Evolutionary conservation across 2,329 filamentous ascomycete genomes (phyloP).

Genomic region (Sporothrix globosa): DNA sequence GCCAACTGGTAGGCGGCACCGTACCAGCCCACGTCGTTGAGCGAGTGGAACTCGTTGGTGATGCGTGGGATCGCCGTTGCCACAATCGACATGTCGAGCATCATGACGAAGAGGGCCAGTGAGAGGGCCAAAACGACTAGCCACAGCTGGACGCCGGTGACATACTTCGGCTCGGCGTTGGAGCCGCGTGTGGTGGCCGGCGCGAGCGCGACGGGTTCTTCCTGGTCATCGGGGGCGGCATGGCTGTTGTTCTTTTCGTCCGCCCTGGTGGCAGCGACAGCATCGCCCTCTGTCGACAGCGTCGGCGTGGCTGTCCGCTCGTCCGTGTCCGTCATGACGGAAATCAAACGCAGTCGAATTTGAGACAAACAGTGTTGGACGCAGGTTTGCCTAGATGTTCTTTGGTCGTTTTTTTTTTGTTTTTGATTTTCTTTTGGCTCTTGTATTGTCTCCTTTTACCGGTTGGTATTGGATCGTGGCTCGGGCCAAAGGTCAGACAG

Average conservation of each 20-base stretch:
- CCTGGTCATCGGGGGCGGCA: not conserved
- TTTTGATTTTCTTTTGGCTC: too few species aligned
- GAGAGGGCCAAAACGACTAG: slow-evolving; percentile 49
- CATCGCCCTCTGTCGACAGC: not conserved
- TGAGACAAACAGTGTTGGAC: too few species aligned
- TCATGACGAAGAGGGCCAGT: slow-evolving; percentile 50
- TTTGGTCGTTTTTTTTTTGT: too few species aligned
- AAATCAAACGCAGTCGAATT: not conserved
- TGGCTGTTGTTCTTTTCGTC: not conserved
- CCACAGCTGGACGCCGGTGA: slow-evolving; percentile 42
- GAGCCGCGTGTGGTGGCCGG: slow-evolving; percentile 6
- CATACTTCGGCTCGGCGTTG: slow-evolving; percentile 24
- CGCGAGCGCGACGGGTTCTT: not conserved
- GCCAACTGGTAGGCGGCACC: slow-evolving; percentile 36
- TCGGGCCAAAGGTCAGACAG: too few species aligned
- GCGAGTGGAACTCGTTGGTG: slow-evolving; percentile 32
- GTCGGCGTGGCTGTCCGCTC: slow-evolving; percentile 9
- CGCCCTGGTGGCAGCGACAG: not conserved
- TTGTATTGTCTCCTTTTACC: too few species aligned
- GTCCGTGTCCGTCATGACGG: slow-evolving; percentile 1
- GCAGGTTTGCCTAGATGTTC: too few species aligned
- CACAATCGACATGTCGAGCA: slow-evolving; percentile 44
- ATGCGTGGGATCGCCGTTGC: slow-evolving; percentile 32
- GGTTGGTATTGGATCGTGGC: too few species aligned
- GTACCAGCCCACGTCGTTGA: slow-evolving; percentile 38